Evolutionary conservation across 345 rosid species (phyloP), one percentile per base, ranked within the genome.

Genomic region (Atalantia buxifolia): DNA sequence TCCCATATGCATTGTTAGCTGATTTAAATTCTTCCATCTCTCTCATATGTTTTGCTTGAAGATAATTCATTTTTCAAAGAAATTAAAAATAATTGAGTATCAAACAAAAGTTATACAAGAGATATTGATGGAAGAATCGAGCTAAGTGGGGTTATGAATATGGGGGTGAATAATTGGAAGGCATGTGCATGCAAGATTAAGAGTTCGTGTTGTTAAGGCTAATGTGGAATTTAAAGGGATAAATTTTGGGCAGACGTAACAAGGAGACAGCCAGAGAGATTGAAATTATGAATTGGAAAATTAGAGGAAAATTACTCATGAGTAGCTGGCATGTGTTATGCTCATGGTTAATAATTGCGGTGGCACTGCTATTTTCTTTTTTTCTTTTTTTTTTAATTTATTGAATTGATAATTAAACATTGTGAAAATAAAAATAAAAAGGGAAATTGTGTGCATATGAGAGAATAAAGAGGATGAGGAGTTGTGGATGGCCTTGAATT

Each of bases 11-110:
- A 30, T n/a, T 2, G 59, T 69, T 69, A 19, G 66, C 71, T 0
- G 69, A 57, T 69, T 70, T 70, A 72, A 71, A 71, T 10, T 71
- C 74, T 19, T 45, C 74, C 77, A 76, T 63, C 62, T 72, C 80
- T 77, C 64, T 66, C 35, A 24, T 33, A 4, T 72, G 63, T n/a
- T 57, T 48, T 35, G 31, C 7, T 30, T 22, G 65, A 5, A 31
- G 60, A 70, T 12, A 48, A n/a, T 13, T 57, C 66, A 72, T 72
- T 24, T 25, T 56, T 21, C 13, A 59, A 0, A 9, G 27, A 59
- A n/a, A 2, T 56, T 9, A 65, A 6, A 31, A 35, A 0, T 30
- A 33, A 7, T 31, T 7, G 19, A 18, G 4, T 13, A 13, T 0
- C 50, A 45, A 45, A 53, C 0, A 53, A 0, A 18, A 45, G 4